Conservation (phyloP, 768 basidiomycete genomes). For the Boletus rubropictus region DNA sequence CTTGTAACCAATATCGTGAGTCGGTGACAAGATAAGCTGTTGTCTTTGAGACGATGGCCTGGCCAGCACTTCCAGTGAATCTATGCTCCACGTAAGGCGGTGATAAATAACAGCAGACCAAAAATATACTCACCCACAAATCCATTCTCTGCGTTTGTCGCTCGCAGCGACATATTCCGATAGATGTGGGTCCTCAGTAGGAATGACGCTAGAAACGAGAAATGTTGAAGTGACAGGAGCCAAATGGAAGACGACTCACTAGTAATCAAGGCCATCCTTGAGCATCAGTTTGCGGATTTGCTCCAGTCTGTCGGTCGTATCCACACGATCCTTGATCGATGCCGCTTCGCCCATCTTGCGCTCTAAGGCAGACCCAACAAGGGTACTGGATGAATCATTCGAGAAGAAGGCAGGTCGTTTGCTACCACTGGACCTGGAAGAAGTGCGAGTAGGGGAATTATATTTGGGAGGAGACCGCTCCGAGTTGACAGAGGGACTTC, state of each 20-base stretch:
- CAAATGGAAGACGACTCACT: slow-evolving; percentile 43
- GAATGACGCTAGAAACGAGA: slow-evolving; percentile 51
- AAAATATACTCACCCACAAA: slow-evolving; percentile 56
- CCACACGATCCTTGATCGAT: slow-evolving; percentile 44
- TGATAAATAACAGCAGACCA: slow-evolving; percentile 25
- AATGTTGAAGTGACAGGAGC: slow-evolving; percentile 5
- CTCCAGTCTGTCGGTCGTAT: slow-evolving; percentile 56
- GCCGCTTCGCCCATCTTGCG: slow-evolving; percentile 65
- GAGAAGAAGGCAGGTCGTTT: slow-evolving; percentile 41
- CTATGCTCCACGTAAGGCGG: slow-evolving; percentile 30
- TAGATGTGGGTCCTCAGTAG: slow-evolving; percentile 76
- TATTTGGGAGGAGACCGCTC: slow-evolving; percentile 34
- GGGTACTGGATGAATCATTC: slow-evolving; percentile 65
- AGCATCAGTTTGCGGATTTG: slow-evolving; percentile 61
- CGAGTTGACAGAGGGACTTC: slow-evolving; percentile 31
- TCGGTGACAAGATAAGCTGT: slow-evolving; percentile 74
- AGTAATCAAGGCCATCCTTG: slow-evolving; percentile 67
- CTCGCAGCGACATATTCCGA: slow-evolving; percentile 75
- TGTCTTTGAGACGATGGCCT: slow-evolving; percentile 61
- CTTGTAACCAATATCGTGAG: slow-evolving; percentile 81
- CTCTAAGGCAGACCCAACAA: slow-evolving; percentile 68
- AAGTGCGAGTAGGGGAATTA: slow-evolving; percentile 31
- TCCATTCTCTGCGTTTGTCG: slow-evolving; percentile 74
- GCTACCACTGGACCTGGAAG: slow-evolving; percentile 37
- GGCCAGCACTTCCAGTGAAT: slow-evolving; percentile 63